Evolutionary conservation across 495 filamentous ascomycete genomes (phyloP), one percentile per base, ranked within the genome.

Genomic region (Cladorrhinum samala): DNA sequence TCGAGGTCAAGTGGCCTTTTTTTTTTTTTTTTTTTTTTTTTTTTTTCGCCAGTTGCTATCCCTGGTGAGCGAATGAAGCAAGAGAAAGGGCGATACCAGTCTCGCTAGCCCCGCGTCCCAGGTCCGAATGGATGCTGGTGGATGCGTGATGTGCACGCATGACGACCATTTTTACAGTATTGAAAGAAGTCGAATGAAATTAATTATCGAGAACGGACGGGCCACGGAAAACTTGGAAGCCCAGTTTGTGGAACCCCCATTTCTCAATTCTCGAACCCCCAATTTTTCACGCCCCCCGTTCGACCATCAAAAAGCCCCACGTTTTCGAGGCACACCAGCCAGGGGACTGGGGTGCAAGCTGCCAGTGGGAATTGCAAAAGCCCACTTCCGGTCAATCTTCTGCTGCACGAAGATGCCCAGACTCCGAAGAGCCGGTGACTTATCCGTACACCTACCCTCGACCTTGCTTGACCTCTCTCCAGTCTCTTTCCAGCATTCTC

Each of bases 391-490:
- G 53, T 56, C 57, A 52, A 56, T 51, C 53, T n/a, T n/a, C n/a
- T n/a, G n/a, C n/a, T 67, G 49, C 60, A 59, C 62, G n/a, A 50
- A 59, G 37, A 38, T 59, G 61, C 52, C 55, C 51, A 55, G 61
- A 49, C 64, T 59, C 55, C 57, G 56, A 64, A 56, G 62, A 59
- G 64, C 65, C 65, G 65, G 61, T 46, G 61, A 62, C 61, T 61
- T 57, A 60, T 49, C 58, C 59, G 58, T 54, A 56, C 57, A 57
- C 58, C 53, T 41, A 40, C 53, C 48, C 23, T 50, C 37, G 21
- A 30, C 36, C 46, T 45, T 40, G 33, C 43, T 42, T 13, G 25
- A 52, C 55, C 45, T 55, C 45, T 53, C 45, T 48, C 52, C n/a
- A n/a, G n/a, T n/a, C n/a, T n/a, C n/a, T n/a, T n/a, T 48, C 44